A percentile compares a stretch with the other conserved stretches of the same genome.
These are phyloP conservation scores for Lactarius deliciosus DNA, from an alignment of 768 basidiomycete genomes.

Conservation along the genomic window DNA sequence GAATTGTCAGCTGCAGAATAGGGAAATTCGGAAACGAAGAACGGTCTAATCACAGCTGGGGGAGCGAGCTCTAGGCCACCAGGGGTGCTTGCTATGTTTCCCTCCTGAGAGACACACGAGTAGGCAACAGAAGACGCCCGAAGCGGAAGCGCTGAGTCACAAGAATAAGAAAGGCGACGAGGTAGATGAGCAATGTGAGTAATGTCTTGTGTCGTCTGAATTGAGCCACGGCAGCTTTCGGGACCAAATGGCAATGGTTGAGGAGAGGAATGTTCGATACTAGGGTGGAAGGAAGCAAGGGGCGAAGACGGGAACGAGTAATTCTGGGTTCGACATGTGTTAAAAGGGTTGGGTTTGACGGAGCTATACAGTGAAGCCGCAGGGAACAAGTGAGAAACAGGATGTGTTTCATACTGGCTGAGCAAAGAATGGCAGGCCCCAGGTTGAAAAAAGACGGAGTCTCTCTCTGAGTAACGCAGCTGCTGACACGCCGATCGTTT, in stretches of 20 bases:
- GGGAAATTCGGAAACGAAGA: slow-evolving; percentile 18
- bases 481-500: slow-evolving; percentile 9
- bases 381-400: slow-evolving; percentile 4
- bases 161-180: slow-evolving; percentile 27
- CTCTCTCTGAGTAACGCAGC: slow-evolving; percentile 12
- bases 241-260: slow-evolving; percentile 12
- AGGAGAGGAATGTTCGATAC: background rate
- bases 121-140: slow-evolving; percentile 13
- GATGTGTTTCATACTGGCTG: slow-evolving; percentile 2
- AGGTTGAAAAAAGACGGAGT: slow-evolving; percentile 10
- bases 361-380: slow-evolving; percentile 3
- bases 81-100: slow-evolving; percentile 15
- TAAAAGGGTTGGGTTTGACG: slow-evolving; percentile 16
- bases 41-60: slow-evolving; percentile 28
- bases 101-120: slow-evolving; percentile 17
- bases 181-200: slow-evolving; percentile 20
- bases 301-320: slow-evolving; percentile 25
- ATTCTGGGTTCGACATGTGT: slow-evolving; percentile 20
- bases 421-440: slow-evolving; percentile 4
- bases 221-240: slow-evolving; percentile 3
- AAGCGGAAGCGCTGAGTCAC: slow-evolving; percentile 10
- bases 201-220: slow-evolving; percentile 11
- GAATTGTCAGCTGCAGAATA: slow-evolving; percentile 8
- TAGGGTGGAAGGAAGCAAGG: slow-evolving; percentile 13
- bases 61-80: slow-evolving; percentile 25